Conservation (phyloP, 805 yeast species). For the Kodamaea fukazawae region DNA sequence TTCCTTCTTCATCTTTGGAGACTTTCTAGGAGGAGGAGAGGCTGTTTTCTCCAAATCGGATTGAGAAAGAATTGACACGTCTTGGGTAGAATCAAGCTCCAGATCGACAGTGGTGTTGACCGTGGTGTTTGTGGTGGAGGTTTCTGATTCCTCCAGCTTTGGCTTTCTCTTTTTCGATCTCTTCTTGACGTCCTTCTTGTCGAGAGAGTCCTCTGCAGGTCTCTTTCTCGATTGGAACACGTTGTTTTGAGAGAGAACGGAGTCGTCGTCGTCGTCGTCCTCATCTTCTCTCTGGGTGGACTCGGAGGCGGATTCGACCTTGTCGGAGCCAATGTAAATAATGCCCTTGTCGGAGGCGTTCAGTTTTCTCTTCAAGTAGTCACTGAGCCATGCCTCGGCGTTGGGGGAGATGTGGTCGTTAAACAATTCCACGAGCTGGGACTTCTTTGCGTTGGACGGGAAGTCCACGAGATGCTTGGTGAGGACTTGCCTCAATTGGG, state of each 20-base stretch:
- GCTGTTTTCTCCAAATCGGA: too few relatives aligned
- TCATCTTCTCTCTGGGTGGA: neutral
- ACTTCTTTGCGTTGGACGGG: conserved; percentile 65
- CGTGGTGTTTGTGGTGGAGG: neutral
- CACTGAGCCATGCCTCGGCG: conserved; percentile 39
- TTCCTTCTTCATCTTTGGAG: conserved; percentile 8
- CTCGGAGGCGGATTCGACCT: neutral
- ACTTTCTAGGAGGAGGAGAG: neutral
- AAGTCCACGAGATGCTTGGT: conserved; percentile 59
- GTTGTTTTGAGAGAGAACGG: conserved; percentile 4
- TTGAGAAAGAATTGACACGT: neutral
- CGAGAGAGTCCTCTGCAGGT: conserved; percentile 10
- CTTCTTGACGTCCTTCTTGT: conserved; percentile 3
- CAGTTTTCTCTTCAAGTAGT: conserved; percentile 16
- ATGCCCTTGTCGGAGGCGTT: neutral
- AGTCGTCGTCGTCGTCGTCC: neutral
- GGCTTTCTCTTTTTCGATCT: conserved; percentile 3
- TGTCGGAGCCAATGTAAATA: neutral
- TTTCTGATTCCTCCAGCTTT: neutral
- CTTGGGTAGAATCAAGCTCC: neutral
- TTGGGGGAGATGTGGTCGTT: conserved; percentile 50
- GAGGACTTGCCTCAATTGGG: conserved; percentile 67
- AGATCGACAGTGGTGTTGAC: neutral
- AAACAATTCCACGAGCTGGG: conserved; percentile 60
- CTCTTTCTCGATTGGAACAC: conserved; percentile 6